Base-by-base conservation (phyloP, 768 basidiomycete genomes). In the Termitomyces sp. region DNA sequence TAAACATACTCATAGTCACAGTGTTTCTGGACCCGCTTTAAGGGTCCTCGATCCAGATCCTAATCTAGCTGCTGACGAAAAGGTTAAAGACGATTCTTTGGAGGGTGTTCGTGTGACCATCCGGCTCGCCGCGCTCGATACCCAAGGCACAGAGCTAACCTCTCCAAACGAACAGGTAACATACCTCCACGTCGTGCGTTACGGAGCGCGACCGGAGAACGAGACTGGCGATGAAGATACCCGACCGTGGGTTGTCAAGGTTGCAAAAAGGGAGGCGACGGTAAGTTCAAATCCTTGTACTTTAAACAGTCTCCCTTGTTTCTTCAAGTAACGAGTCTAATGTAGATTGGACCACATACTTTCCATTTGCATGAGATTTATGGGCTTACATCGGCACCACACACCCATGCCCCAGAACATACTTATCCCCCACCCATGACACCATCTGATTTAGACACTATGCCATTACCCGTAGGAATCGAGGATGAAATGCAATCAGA, bases 311-410 rank as follows among this genome's bases (percentile, higher is more conserved):
- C 11, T 45, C 28, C 15, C 19, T 30, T 28, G 3, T 17, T 17
- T 38, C 17, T 41, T 19, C 3, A 33, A 21, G 50, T 59, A 14
- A 50, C 37, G 8, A 52, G 45, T 19, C 1, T 48, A n/a, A 55
- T 30, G 14, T 58, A 89, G 86, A 97, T 98, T 65, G 94, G 94
- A 3, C 80, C 87, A 5, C 93, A 95, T 66, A 93, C 92, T 0
- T 98, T 98, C 84, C 89, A 94, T 53, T 76, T 98, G 31, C 94
- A 96, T 66, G 94, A 98, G 67, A 98, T 98, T 47, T 98, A 89
- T 63, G 94, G 94, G 48, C 80, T 98, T 5, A 85, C 91, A 0
- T 83, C 89, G 19, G 23, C 50, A 43, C 70, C 75, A 43, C 57
- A 54, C 41, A 45, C 62, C 15, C 67, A 56, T 31, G 65, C 65